Evolutionary conservation across 2,329 filamentous ascomycete genomes (phyloP).

Genomic region (Esteya vermicola): DNA sequence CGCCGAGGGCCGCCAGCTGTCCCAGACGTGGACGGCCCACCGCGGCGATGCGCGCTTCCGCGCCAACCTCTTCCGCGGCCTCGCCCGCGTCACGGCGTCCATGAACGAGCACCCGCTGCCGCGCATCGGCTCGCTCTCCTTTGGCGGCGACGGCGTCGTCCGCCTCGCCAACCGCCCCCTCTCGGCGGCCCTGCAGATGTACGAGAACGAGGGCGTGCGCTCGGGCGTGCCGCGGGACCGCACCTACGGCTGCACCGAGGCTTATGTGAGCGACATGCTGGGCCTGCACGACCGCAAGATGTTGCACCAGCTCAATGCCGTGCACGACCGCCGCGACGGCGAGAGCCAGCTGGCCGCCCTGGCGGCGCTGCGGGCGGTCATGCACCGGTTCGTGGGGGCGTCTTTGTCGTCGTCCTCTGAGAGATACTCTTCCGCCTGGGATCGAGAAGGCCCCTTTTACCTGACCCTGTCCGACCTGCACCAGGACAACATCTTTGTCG

Average conservation of each 20-base stretch:
- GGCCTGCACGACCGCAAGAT: neutral
- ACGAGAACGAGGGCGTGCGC: neutral
- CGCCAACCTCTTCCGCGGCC: too few relatives aligned
- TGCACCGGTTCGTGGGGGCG: neutral
- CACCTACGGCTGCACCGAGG: neutral
- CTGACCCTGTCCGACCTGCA: conserved; percentile 16
- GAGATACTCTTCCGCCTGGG: neutral
- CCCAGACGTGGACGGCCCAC: too few relatives aligned
- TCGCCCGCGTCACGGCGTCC: too few relatives aligned
- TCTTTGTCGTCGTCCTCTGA: too few relatives aligned
- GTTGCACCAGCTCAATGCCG: neutral
- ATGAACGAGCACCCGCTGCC: too few relatives aligned
- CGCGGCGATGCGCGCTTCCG: too few relatives aligned
- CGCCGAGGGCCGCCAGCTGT: too few relatives aligned
- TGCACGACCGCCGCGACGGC: neutral
- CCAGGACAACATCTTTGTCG: conserved; percentile 17
- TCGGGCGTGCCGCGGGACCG: neutral
- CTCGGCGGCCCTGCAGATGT: neutral
- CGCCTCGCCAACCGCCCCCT: neutral
- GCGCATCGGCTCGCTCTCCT: neutral
- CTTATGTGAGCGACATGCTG: neutral
- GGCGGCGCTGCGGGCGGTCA: neutral
- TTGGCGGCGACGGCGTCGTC: neutral
- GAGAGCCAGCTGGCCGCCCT: neutral
- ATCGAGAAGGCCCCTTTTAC: conserved; percentile 11